Evolutionary conservation across 108 stramenopile species (phyloP).

Genomic region (Aureococcus anophagefferens): DNA sequence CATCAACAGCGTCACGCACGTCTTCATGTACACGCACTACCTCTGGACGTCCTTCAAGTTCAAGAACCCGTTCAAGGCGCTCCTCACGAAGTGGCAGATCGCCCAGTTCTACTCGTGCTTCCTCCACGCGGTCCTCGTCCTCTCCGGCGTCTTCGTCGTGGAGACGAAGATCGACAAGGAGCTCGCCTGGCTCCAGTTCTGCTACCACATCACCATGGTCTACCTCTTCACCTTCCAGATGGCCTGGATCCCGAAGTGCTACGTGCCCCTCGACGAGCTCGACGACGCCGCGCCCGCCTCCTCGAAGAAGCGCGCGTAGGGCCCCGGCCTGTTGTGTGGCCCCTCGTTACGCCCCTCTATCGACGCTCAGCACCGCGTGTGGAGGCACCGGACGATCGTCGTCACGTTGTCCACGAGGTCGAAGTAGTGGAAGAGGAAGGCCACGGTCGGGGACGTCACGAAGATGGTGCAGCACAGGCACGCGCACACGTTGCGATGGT

Average conservation of each 20-base stretch:
- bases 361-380: too few relatives aligned
- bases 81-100: conserved; percentile 5
- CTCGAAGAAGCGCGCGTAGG: too few relatives aligned
- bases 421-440: too few relatives aligned
- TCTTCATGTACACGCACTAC: conserved; percentile 16
- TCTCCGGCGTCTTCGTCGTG: neutral
- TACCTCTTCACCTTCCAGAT: conserved; percentile 9
- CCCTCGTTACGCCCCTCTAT: too few relatives aligned
- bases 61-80: conserved; percentile 10
- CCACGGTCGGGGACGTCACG: too few relatives aligned
- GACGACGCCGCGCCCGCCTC: too few relatives aligned
- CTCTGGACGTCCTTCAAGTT: neutral
- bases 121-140: neutral
- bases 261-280: neutral
- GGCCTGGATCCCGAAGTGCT: conserved; percentile 1
- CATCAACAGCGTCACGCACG: conserved; percentile 11
- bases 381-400: too few relatives aligned
- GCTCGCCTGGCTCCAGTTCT: conserved; percentile 4
- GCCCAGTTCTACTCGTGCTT: conserved; percentile 4
- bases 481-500: too few relatives aligned
- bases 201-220: conserved; percentile 14
- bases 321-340: too few relatives aligned
- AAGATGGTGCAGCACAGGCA: too few relatives aligned
- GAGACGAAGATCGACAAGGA: conserved; percentile 4
- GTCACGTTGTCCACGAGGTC: too few relatives aligned